These are phyloP conservation scores for Sphaerobolus stellatus DNA, from an alignment of 1,284 basidiomycete genomes.

Conservation along the genomic window DNA sequence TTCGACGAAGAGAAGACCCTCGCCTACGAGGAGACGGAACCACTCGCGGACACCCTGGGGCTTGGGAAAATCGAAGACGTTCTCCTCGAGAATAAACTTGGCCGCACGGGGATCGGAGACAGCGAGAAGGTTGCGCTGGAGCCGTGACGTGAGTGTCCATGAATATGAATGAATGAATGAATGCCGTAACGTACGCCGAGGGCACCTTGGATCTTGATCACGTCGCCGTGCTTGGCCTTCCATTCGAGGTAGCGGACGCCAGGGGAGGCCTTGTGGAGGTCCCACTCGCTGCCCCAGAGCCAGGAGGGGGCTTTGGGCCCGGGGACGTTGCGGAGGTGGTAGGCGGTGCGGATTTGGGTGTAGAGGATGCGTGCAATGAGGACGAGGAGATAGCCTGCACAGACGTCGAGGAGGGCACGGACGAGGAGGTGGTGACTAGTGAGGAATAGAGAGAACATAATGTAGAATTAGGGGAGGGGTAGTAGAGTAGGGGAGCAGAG, in stretches of 20 bases:
- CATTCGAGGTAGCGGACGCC: slow-evolving; percentile 50
- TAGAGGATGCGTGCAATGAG: neutral
- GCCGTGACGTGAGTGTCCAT: neutral
- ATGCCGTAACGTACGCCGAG: slow-evolving; percentile 43
- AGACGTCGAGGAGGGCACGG: slow-evolving; percentile 1
- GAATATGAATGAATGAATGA: neutral
- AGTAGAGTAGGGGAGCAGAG: neutral
- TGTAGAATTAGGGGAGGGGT: too few relatives aligned
- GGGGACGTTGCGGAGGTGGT: slow-evolving; percentile 11
- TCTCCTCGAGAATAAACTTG: slow-evolving; percentile 50
- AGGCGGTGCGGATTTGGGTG: neutral
- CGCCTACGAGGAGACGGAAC: slow-evolving; percentile 56
- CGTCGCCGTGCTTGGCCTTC: slow-evolving; percentile 50
- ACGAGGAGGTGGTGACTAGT: neutral
- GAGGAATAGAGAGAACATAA: slow-evolving; percentile 9
- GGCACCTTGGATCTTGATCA: slow-evolving; percentile 53
- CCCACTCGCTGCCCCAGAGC: slow-evolving; percentile 60
- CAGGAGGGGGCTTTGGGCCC: slow-evolving; percentile 13
- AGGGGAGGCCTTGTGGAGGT: slow-evolving; percentile 47
- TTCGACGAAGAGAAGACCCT: slow-evolving; percentile 65
- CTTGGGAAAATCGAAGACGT: slow-evolving; percentile 56
- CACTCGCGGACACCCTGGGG: slow-evolving; percentile 57
- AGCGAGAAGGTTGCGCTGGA: slow-evolving; percentile 53
- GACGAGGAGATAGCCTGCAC: neutral
- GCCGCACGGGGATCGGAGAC: slow-evolving; percentile 54